These are phyloP conservation scores for Trametes sp. DNA, from an alignment of 1,284 basidiomycete species.

Conservation along the genomic window DNA sequence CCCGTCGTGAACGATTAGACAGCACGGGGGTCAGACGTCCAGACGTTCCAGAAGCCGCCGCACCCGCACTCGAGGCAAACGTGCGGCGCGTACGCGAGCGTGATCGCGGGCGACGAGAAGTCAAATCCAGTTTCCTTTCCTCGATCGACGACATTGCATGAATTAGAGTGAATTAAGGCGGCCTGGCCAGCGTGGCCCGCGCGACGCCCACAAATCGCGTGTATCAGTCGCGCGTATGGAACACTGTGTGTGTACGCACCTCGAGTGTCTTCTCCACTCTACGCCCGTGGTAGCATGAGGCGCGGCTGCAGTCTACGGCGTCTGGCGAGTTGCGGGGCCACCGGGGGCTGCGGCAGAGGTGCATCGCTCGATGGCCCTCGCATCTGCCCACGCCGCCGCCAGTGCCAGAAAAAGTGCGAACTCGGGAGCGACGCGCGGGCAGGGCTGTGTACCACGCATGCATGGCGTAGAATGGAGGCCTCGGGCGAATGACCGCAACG, in stretches of 20 bases:
- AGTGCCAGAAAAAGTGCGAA: slow-evolving; percentile 3
- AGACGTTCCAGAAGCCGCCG: slow-evolving; percentile 10
- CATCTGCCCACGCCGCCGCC: not conserved
- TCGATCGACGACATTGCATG: slow-evolving; percentile 23
- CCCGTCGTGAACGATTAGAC: not conserved
- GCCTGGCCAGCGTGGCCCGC: slow-evolving; percentile 2
- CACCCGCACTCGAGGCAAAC: not conserved
- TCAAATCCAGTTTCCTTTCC: slow-evolving; percentile 8
- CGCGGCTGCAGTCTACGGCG: not conserved
- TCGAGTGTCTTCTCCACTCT: slow-evolving; percentile 16
- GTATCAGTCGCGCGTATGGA: slow-evolving; percentile 13
- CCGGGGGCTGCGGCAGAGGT: too few species aligned
- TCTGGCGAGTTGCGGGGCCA: too few species aligned
- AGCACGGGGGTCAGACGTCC: not conserved
- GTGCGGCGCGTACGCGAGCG: slow-evolving; percentile 9
- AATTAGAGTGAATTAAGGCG: not conserved
- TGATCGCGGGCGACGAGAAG: not conserved
- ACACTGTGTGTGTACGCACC: not conserved
- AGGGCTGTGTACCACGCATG: slow-evolving; percentile 16
- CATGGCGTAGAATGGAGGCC: slow-evolving; percentile 13
- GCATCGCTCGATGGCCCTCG: not conserved
- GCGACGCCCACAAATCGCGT: slow-evolving; percentile 24
- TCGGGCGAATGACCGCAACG: slow-evolving; percentile 18
- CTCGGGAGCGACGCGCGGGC: slow-evolving; percentile 4
- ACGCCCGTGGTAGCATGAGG: not conserved